A percentile compares a stretch with the other conserved stretches of the same genome.
phyloP scores from a whole-genome alignment of 1,284 basidiomycete genomes.

The Trichosporon faecale region DNA sequence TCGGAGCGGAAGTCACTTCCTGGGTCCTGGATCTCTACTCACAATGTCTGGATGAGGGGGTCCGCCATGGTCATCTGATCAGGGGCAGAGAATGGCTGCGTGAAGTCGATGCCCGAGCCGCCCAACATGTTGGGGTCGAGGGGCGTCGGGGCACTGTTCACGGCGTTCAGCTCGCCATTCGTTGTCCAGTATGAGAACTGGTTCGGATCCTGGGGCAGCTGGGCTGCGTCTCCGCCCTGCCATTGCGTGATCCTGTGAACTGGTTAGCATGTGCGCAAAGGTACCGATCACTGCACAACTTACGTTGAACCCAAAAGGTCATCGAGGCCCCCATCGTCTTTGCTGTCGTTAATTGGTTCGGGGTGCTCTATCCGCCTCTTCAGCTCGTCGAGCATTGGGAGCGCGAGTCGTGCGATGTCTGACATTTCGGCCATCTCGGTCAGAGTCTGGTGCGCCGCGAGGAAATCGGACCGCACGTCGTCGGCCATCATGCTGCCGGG shows the following conservation, averaged over 20 bases:
- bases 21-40: slow-evolving; percentile 7
- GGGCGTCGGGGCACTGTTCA: neutral
- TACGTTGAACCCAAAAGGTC: slow-evolving; percentile 14
- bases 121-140: slow-evolving; percentile 7
- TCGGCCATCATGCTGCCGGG: slow-evolving; percentile 31
- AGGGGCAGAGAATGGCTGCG: slow-evolving; percentile 3
- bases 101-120: slow-evolving; percentile 4
- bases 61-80: slow-evolving; percentile 22
- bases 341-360: neutral
- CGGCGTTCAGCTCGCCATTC: neutral
- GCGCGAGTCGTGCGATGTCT: slow-evolving; percentile 20
- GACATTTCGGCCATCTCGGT: slow-evolving; percentile 25
- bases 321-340: slow-evolving; percentile 1
- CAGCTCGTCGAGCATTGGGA: slow-evolving; percentile 22
- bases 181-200: slow-evolving; percentile 8
- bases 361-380: slow-evolving; percentile 17
- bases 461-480: slow-evolving; percentile 29
- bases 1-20: slow-evolving; percentile 7
- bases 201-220: slow-evolving; percentile 4
- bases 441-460: slow-evolving; percentile 22
- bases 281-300: neutral
- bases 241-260: slow-evolving; percentile 2
- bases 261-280: neutral
- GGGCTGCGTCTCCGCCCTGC: neutral
- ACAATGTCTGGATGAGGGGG: slow-evolving; percentile 26